Evolutionary conservation across 768 basidiomycete species (phyloP).

Genomic region (Kwoniella botswanensis): DNA sequence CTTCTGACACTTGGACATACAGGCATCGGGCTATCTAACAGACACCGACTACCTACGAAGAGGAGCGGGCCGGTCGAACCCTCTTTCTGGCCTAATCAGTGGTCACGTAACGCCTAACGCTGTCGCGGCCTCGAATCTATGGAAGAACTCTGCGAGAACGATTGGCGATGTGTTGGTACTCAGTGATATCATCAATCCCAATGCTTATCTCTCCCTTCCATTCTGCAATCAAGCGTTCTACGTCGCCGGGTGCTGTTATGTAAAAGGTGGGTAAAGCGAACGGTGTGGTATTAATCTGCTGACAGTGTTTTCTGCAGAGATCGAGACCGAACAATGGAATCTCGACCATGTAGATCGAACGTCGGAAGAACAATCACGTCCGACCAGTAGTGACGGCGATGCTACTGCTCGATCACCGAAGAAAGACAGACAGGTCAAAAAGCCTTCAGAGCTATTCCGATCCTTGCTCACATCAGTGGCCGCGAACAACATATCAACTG

Average conservation of each 20-base stretch:
- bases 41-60: conserved; percentile 21
- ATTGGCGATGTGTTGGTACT: conserved; percentile 46
- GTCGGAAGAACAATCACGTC: neutral
- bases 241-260: conserved; percentile 42
- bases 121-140: conserved; percentile 27
- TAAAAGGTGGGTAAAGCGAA: conserved; percentile 33
- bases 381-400: neutral
- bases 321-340: conserved; percentile 13
- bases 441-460: conserved; percentile 22
- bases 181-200: conserved; percentile 41
- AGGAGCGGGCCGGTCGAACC: neutral
- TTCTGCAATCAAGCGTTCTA: conserved; percentile 48
- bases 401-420: neutral
- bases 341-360: neutral
- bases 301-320: conserved; percentile 14
- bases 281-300: neutral
- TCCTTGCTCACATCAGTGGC: conserved; percentile 34
- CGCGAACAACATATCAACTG: conserved; percentile 30
- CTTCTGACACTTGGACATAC: neutral
- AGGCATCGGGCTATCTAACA: conserved; percentile 26
- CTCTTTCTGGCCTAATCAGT: conserved; percentile 9
- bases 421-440: conserved; percentile 4
- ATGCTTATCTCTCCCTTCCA: conserved; percentile 32
- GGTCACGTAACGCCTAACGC: conserved; percentile 33
- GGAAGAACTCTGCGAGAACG: conserved; percentile 37